Percentiles rank a stretch among this genome's conserved stretches.
phyloP scores from a whole-genome alignment of 306 rosid species.

The Cucurbita maxima region DNA sequence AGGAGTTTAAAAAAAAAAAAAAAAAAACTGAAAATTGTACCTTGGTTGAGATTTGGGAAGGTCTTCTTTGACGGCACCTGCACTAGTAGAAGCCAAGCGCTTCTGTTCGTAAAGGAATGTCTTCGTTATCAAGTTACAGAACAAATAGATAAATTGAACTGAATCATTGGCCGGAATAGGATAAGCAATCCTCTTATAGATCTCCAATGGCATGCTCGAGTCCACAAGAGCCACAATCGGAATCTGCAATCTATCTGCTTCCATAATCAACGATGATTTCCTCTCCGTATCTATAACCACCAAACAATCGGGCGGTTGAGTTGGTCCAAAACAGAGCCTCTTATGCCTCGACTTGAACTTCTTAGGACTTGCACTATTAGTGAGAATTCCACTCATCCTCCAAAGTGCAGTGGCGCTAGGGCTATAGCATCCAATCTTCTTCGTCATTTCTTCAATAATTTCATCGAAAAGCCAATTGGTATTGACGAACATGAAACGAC shows the following conservation, averaged over 20 bases:
- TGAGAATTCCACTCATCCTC: slow-evolving; percentile 70
- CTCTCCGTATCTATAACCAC: slow-evolving; percentile 49
- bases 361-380: slow-evolving; percentile 66
- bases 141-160: slow-evolving; percentile 48
- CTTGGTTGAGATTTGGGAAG: slow-evolving; percentile 9
- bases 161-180: slow-evolving; percentile 70
- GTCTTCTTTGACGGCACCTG: background rate
- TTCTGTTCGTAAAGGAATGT: slow-evolving; percentile 36
- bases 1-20: background rate
- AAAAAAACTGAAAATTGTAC: slow-evolving; percentile 8
- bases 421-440: slow-evolving; percentile 37
- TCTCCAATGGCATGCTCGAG: slow-evolving; percentile 40
- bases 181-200: slow-evolving; percentile 41
- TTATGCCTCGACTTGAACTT: slow-evolving; percentile 66
- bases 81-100: slow-evolving; percentile 6
- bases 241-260: slow-evolving; percentile 48
- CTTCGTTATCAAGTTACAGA: slow-evolving; percentile 73
- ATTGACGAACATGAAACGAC: slow-evolving; percentile 75
- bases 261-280: slow-evolving; percentile 48
- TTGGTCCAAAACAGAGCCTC: slow-evolving; percentile 53
- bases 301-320: slow-evolving; percentile 67
- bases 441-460: slow-evolving; percentile 53
- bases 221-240: slow-evolving; percentile 73
- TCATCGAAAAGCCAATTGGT: slow-evolving; percentile 71
- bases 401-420: slow-evolving; percentile 37